Conservation (phyloP, 352 stramenopile species). For the Globisporangium emineosum region DNA sequence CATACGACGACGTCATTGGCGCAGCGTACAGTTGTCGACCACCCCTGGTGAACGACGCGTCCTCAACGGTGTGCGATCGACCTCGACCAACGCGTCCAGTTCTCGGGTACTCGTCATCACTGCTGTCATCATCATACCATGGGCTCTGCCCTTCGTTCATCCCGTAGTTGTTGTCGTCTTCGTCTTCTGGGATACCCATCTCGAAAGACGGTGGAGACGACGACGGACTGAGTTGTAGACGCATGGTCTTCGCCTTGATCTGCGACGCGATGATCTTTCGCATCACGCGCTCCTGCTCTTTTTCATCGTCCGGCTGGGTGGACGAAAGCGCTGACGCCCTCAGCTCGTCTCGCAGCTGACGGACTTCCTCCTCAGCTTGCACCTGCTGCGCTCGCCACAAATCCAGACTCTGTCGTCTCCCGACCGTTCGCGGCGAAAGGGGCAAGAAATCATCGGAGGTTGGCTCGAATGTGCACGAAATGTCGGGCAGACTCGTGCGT, state of each 20-base stretch:
- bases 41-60: conserved; percentile 20
- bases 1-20: conserved; percentile 10
- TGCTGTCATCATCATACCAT: conserved; percentile 26
- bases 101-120: conserved; percentile 1
- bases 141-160: conserved; percentile 15
- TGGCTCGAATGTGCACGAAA: conserved; percentile 3
- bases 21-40: conserved; percentile 19
- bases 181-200: conserved; percentile 21
- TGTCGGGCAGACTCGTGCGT: conserved; percentile 21
- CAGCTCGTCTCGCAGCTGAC: conserved; percentile 51
- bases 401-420: conserved; percentile 47
- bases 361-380: conserved; percentile 37
- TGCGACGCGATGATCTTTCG: conserved; percentile 63
- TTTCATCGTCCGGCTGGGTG: conserved; percentile 22
- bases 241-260: conserved; percentile 56
- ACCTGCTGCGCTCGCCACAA: conserved; percentile 46
- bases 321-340: conserved; percentile 35
- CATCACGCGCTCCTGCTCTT: conserved; percentile 65
- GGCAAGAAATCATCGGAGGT: not conserved
- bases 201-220: conserved; percentile 26
- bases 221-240: conserved; percentile 40
- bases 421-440: conserved; percentile 32
- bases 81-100: conserved; percentile 15
- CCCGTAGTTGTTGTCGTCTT: conserved; percentile 27
- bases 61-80: conserved; percentile 21